A percentile compares a stretch with the other conserved stretches of the same genome.
Evolutionary conservation across 306 rosid species (phyloP).

Genomic region (Psophocarpus tetragonolobus): DNA sequence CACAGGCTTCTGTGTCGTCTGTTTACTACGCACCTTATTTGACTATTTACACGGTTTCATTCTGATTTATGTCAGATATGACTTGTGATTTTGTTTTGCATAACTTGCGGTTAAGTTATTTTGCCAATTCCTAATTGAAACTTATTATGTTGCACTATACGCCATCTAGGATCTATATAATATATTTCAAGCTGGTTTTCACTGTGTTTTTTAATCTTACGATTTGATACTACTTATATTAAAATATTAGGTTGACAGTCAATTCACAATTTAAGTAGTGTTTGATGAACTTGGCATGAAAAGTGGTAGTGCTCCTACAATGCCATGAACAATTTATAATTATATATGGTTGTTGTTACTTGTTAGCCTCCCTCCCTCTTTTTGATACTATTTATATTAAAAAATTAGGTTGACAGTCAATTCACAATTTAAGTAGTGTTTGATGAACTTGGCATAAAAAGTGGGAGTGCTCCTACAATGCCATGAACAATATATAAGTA

Average conservation of each 20-base stretch:
- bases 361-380: too few species aligned
- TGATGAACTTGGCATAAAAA: background rate
- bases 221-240: background rate
- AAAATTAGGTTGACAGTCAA: background rate
- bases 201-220: background rate
- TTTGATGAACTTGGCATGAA: background rate
- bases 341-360: too few species aligned
- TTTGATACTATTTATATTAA: background rate
- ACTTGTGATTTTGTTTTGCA: background rate
- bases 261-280: background rate
- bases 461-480: too few species aligned
- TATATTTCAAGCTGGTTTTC: background rate
- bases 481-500: too few species aligned
- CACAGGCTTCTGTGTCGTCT: background rate
- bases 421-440: background rate
- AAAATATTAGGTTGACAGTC: background rate
- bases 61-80: background rate
- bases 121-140: background rate
- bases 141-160: background rate
- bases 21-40: background rate
- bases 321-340: too few species aligned
- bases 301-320: too few species aligned
- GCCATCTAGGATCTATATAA: background rate
- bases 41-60: background rate
- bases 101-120: background rate